Evolutionary conservation across 2,329 filamentous ascomycete genomes (phyloP), one percentile per base, ranked within the genome.

Genomic region (Cercospora janseana): DNA sequence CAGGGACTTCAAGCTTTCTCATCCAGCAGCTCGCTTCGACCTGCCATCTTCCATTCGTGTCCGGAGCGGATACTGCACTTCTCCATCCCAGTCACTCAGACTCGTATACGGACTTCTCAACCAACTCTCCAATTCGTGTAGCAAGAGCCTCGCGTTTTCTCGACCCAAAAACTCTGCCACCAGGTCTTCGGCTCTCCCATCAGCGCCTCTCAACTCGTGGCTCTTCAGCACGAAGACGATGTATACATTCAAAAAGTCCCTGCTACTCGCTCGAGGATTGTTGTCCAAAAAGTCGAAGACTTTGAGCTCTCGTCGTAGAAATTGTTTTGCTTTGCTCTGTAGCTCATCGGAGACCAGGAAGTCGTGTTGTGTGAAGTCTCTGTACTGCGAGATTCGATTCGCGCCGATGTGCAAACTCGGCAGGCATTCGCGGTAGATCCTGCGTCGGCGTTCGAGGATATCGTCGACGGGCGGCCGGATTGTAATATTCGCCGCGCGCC

Each of bases 91-190:
- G 38, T 85, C 85, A 44, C 81, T 77, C 6, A 95, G 69, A 6
- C 78, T 82, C 2, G 69, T 75, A 62, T 82, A 92, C 0, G 91
- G 90, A 67, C 90, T 95, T 49, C 88, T 78, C 59, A 97, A 69
- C 82, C 88, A 97, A 8, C 82, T 80, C 54, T 85, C 79, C 53
- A 96, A 69, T 71, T 97, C 92, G 69, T 97, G 92, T 52, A 95
- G 69, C 58, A 97, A 88, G 29, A 95, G 68, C 13, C 77, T 75
- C 1, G 88, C 82, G 66, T 90, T 81, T 13, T 85, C 80, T 48
- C 83, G 75, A 0, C 90, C 90, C 3, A 96, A 64, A 57, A 90
- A 93, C 41, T 93, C 88, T 16, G 80, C 74, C 28, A 96, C 67
- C 70, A 95, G 78, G 32, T 88, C 82, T 65, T 93, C 88, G 0